Evolutionary conservation across 768 basidiomycete genomes (phyloP).

Genomic region (Auriscalpium vulgare): DNA sequence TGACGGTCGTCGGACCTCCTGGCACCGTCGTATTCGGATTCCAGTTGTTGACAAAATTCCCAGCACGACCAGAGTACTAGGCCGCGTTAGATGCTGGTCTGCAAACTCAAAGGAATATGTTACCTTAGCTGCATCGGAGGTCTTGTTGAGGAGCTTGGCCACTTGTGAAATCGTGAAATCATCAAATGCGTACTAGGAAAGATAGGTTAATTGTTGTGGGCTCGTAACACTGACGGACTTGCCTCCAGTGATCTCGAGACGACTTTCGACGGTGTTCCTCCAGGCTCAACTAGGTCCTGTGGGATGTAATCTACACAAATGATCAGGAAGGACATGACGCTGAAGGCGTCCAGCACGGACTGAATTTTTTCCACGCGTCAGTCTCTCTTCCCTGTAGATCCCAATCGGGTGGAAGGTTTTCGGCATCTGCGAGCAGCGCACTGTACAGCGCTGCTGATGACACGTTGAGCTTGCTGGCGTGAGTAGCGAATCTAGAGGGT

Average conservation of each 20-base stretch:
- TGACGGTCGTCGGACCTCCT: slow-evolving; percentile 31
- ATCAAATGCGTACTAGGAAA: slow-evolving; percentile 46
- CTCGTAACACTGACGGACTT: neutral
- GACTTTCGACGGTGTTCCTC: slow-evolving; percentile 53
- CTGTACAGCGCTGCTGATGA: slow-evolving; percentile 42
- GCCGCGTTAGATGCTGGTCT: no score
- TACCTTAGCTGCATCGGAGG: slow-evolving; percentile 44
- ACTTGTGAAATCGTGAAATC: slow-evolving; percentile 63
- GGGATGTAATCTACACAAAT: slow-evolving; percentile 24
- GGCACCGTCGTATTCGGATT: slow-evolving; percentile 49
- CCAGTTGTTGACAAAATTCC: slow-evolving; percentile 54
- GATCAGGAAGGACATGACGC: slow-evolving; percentile 15
- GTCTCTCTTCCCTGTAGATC: slow-evolving; percentile 55
- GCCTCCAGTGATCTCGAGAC: slow-evolving; percentile 58
- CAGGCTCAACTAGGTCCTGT: slow-evolving; percentile 25
- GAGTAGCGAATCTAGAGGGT: slow-evolving; percentile 37
- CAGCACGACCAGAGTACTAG: slow-evolving; percentile 46
- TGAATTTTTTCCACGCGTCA: slow-evolving; percentile 46
- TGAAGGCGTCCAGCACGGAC: slow-evolving; percentile 20
- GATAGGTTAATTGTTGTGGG: neutral
- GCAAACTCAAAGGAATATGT: neutral
- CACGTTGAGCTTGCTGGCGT: slow-evolving; percentile 40
- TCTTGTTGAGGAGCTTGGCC: slow-evolving; percentile 43
- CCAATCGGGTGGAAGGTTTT: slow-evolving; percentile 50
- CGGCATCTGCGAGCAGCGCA: slow-evolving; percentile 52